Base-by-base conservation (phyloP, 768 basidiomycete species). In the Paxillus rubicundulus region DNA sequence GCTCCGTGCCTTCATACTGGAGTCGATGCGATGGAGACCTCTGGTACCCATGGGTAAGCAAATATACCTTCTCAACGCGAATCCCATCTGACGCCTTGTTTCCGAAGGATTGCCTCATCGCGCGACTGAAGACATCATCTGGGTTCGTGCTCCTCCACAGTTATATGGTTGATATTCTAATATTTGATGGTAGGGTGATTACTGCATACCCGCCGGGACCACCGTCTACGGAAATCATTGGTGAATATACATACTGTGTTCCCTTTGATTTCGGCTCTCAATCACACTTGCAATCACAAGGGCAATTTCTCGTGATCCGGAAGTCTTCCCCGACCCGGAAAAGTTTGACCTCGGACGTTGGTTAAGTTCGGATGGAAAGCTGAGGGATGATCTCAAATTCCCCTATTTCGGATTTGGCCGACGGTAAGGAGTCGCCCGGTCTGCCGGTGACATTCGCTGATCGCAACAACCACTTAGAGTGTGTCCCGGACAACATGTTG, bases 401-500 rank as follows among this genome's bases (percentile, higher is more conserved):
- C 80, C 72, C 55, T 61, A 71, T n/a, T 83, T 82, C 53, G 81
- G 81, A 1, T 82, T 80, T 55, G 81, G 79, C 10, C 62, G 79
- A 52, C 50, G 56, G 69, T 66, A 38, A 49, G 51, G 17, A 32
- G 16, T 53, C 13, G 13, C n/a, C 38, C 20, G 24, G 48, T 47
- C 34, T 34, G 8, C 21, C 34, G 21, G 12, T 32, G 37, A 42
- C 37, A n/a, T 27, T 33, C 8, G 12, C n/a, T 58, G 18, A 64
- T 33, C 10, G 14, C 1, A 5, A 18, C 24, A 16, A 17, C 14
- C 20, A 10, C 51, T 20, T 17, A 78, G 82, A 13, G 74, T 84
- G 2, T 86, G 83, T 53, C 83, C 82, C 0, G 84, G 82, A 2
- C 79, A 80, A 56, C 75, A 83, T 63, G 74, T 86, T 41, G 82